Evolutionary conservation across 2,329 filamentous ascomycete genomes (phyloP).

Genomic region (Penicillium corylophilum): DNA sequence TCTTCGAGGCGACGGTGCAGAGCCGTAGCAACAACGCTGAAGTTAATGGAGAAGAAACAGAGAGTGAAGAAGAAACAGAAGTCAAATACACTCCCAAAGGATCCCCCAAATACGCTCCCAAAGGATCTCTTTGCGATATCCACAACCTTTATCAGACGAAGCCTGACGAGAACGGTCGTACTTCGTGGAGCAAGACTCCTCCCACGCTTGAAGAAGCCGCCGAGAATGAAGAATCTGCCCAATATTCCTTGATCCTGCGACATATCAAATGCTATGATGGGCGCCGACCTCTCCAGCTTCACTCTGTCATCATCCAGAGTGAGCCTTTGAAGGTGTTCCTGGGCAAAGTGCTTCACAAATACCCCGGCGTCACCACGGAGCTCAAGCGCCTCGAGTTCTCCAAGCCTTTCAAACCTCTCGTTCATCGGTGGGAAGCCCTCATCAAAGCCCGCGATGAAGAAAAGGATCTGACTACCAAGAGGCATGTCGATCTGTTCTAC

Average conservation of each 20-base stretch:
- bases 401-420: conserved; percentile 62
- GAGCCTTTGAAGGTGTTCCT: conserved; percentile 60
- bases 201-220: conserved; percentile 56
- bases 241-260: conserved; percentile 61
- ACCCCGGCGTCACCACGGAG: conserved; percentile 60
- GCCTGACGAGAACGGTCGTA: conserved; percentile 51
- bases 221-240: conserved; percentile 62
- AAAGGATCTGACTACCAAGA: conserved; percentile 45
- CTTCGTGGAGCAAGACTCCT: conserved; percentile 57
- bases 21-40: neutral
- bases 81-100: conserved; percentile 22
- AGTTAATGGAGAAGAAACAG: neutral
- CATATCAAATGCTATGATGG: conserved; percentile 59
- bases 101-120: conserved; percentile 24
- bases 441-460: conserved; percentile 42
- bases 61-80: neutral
- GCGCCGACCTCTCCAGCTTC: conserved; percentile 59
- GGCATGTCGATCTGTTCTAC: conserved; percentile 51
- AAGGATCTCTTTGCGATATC: conserved; percentile 37
- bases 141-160: conserved; percentile 53
- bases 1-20: neutral
- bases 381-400: conserved; percentile 62
- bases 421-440: conserved; percentile 63
- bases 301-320: conserved; percentile 65
- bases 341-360: conserved; percentile 54